A percentile compares a stretch with the other conserved stretches of the same genome.
These are phyloP conservation scores for Rhizoclosmatium sp. DNA, from an alignment of 192 early-diverging fungal genomes.

Conservation along the genomic window DNA sequence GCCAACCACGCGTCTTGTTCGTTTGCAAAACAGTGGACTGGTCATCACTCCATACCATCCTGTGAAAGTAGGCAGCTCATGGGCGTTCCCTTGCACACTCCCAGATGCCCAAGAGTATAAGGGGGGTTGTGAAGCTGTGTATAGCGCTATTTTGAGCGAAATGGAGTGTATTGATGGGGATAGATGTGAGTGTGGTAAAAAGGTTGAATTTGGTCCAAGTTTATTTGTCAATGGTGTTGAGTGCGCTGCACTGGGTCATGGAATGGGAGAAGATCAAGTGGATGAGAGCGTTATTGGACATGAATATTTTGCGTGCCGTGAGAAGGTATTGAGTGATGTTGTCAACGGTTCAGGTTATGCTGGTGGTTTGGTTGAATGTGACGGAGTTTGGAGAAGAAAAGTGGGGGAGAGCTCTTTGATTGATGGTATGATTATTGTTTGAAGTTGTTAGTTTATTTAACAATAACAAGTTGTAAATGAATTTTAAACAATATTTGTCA, in stretches of 20 bases:
- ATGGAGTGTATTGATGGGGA: not conserved
- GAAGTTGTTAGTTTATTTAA: not conserved
- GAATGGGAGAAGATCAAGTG: slow-evolving; percentile 8
- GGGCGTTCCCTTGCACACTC: slow-evolving; percentile 33
- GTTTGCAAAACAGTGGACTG: slow-evolving; percentile 10
- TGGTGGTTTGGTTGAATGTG: slow-evolving; percentile 29
- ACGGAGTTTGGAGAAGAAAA: slow-evolving; percentile 22
- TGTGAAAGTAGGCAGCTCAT: not conserved
- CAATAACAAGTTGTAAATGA: no score
- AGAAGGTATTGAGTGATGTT: slow-evolving; percentile 19
- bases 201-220: not conserved
- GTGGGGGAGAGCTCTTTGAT: not conserved
- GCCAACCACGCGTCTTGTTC: slow-evolving; percentile 1
- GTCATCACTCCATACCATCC: slow-evolving; percentile 48
- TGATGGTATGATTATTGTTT: slow-evolving; percentile 22
- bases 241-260: slow-evolving; percentile 40
- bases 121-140: slow-evolving; percentile 14
- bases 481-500: no score
- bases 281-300: slow-evolving; percentile 26
- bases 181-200: not conserved
- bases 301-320: slow-evolving; percentile 41
- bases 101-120: slow-evolving; percentile 17
- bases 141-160: slow-evolving; percentile 28
- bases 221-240: slow-evolving; percentile 26
- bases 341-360: slow-evolving; percentile 20